Conservation (phyloP, 345 rosid genomes). For the Eutrema japonicum region DNA sequence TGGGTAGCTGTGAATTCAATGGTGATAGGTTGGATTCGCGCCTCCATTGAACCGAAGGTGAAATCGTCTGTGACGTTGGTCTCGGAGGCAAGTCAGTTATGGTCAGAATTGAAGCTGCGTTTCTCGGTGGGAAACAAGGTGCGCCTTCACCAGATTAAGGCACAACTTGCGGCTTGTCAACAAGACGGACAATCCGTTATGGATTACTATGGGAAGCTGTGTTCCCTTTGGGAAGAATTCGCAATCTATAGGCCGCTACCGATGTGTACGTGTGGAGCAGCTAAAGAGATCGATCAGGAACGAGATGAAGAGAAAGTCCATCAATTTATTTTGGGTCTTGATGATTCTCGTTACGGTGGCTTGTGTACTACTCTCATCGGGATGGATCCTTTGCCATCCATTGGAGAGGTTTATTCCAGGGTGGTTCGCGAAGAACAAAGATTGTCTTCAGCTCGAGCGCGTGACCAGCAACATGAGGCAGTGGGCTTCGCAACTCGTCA, state of each 20-base stretch:
- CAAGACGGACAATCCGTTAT: neutral
- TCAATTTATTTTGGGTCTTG: neutral
- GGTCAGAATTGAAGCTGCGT: no score
- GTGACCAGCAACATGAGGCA: neutral
- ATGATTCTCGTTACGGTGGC: neutral
- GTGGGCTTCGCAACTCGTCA: neutral
- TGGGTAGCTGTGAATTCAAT: neutral
- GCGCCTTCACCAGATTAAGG: neutral
- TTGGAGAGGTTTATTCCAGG: neutral
- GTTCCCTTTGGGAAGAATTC: neutral
- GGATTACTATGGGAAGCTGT: neutral
- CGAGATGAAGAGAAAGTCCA: neutral
- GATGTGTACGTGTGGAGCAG: neutral
- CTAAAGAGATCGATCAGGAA: neutral
- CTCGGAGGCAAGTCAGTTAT: no score
- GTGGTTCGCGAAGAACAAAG: neutral
- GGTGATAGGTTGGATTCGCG: neutral
- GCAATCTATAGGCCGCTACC: neutral
- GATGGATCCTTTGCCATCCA: neutral
- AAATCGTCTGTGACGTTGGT: no score
- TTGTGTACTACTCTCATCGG: neutral
- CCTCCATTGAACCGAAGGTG: no score
- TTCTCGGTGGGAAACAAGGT: no score
- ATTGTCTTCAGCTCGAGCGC: neutral
- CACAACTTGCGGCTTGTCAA: neutral